Conservation (phyloP, 2,329 filamentous ascomycete genomes). For the Alternaria angustiovoidea region DNA sequence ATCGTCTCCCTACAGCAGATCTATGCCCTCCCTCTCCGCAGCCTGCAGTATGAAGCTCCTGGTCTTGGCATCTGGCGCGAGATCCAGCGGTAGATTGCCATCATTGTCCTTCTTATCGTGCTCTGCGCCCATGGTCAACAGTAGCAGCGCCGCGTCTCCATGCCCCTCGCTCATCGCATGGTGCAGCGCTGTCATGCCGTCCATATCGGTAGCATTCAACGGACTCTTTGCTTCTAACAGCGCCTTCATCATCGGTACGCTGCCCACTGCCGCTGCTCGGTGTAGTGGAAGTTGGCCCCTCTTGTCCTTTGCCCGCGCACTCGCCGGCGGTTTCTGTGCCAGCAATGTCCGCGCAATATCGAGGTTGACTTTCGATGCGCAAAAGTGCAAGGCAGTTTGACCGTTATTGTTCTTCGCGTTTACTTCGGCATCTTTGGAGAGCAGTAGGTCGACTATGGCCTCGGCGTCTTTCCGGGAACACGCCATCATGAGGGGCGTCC, state of each 20-base stretch:
- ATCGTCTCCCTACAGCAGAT: slow-evolving; percentile 52
- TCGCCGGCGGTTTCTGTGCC: slow-evolving; percentile 69
- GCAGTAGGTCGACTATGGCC: slow-evolving; percentile 70
- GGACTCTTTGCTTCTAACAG: slow-evolving; percentile 82
- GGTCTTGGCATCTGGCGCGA: slow-evolving; percentile 88
- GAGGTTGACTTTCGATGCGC: slow-evolving; percentile 87
- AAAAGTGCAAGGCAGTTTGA: slow-evolving; percentile 90
- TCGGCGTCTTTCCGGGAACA: slow-evolving; percentile 77
- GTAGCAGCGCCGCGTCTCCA: slow-evolving; percentile 80
- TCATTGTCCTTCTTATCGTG: slow-evolving; percentile 77
- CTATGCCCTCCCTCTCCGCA: slow-evolving; percentile 86
- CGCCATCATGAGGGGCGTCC: slow-evolving; percentile 86
- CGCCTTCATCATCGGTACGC: slow-evolving; percentile 83
- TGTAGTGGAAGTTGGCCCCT: slow-evolving; percentile 91
- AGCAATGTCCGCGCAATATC: slow-evolving; percentile 83
- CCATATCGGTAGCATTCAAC: slow-evolving; percentile 80
- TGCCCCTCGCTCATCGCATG: slow-evolving; percentile 80
- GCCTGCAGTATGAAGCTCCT: slow-evolving; percentile 77
- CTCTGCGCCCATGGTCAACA: slow-evolving; percentile 87
- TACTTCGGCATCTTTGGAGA: slow-evolving; percentile 74
- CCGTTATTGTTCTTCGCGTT: slow-evolving; percentile 74
- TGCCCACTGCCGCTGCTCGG: slow-evolving; percentile 88
- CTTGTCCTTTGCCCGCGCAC: slow-evolving; percentile 80
- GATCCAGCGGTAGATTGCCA: slow-evolving; percentile 75
- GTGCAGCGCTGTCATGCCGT: slow-evolving; percentile 88